Evolutionary conservation across 345 rosid species (phyloP).

Genomic region (Pugionium dolabratum): DNA sequence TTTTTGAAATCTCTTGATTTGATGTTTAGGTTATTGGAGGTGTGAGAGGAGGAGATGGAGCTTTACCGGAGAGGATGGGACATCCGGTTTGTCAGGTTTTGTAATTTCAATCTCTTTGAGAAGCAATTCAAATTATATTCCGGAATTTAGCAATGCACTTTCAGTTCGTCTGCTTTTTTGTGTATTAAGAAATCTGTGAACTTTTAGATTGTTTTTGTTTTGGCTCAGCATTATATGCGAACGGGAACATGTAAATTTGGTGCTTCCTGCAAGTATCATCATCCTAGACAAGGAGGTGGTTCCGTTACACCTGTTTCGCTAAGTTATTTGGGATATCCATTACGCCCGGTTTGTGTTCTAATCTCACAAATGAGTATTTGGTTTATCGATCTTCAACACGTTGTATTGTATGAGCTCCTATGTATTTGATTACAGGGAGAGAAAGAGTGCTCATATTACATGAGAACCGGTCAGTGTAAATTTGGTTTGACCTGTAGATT

Average conservation of each 20-base stretch:
- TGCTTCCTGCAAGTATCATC: constrained; percentile 93
- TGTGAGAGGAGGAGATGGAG: constrained; percentile 60
- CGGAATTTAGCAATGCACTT: constrained; percentile 25
- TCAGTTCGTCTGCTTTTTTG: not conserved
- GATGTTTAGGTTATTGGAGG: constrained; percentile 58
- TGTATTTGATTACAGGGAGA: constrained; percentile 60
- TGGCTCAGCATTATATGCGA: constrained; percentile 74
- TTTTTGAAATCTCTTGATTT: not conserved
- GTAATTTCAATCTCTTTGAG: not conserved
- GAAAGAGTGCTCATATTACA: constrained; percentile 87
- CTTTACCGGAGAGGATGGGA: constrained; percentile 75
- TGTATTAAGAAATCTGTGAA: not conserved
- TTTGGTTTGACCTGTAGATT: constrained; percentile 90
- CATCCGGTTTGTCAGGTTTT: constrained; percentile 92
- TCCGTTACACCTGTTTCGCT: constrained; percentile 57
- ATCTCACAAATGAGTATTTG: not conserved
- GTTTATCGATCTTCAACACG: not conserved
- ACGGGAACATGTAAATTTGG: constrained; percentile 96
- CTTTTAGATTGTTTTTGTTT: not conserved
- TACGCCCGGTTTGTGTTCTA: constrained; percentile 72
- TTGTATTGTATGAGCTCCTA: constrained; percentile 19
- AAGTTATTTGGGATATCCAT: constrained; percentile 77
- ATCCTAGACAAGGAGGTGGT: constrained; percentile 76
- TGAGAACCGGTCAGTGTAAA: constrained; percentile 92
- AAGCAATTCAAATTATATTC: constrained; percentile 4